Percentiles rank a stretch among this genome's conserved stretches.
phyloP scores from a whole-genome alignment of 2,329 filamentous ascomycete species.

The Colletotrichum endophyticum region DNA sequence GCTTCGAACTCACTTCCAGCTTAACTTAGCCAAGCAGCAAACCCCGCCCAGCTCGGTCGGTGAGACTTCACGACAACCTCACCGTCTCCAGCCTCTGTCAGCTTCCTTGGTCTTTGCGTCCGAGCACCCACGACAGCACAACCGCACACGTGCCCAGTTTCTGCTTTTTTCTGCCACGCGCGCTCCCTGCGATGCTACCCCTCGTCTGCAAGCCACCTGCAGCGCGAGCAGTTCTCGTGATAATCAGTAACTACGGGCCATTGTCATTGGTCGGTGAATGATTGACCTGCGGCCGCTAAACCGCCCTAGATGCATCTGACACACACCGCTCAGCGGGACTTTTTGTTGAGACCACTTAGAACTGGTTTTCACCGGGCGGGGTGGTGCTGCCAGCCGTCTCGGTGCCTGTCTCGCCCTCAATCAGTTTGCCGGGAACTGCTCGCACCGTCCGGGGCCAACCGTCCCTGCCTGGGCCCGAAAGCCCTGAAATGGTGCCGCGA shows the following conservation, averaged over 20 bases:
- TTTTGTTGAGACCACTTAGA: constrained; percentile 19
- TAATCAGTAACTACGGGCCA: not conserved
- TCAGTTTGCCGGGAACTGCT: not conserved
- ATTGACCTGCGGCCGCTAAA: constrained; percentile 15
- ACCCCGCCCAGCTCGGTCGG: not conserved
- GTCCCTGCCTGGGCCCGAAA: not conserved
- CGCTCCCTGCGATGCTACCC: constrained; percentile 8
- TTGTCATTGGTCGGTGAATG: not conserved
- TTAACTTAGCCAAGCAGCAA: not conserved
- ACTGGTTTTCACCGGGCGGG: not conserved
- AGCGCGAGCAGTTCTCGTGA: constrained; percentile 13
- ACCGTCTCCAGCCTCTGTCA: not conserved
- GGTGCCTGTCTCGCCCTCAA: not conserved
- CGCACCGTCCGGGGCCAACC: not conserved
- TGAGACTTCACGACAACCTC: constrained; percentile 2
- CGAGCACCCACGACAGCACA: not conserved
- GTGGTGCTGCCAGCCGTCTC: not conserved
- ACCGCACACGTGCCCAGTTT: constrained; percentile 8
- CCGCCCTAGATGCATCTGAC: constrained; percentile 17
- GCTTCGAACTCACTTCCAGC: not conserved
- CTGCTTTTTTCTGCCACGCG: constrained; percentile 9
- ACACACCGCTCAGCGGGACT: constrained; percentile 18
- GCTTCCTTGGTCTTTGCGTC: not conserved
- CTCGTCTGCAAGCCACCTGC: constrained; percentile 21
- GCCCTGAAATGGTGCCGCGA: not conserved